Conservation (phyloP, 208 protist species). For the Willaertia magna region DNA sequence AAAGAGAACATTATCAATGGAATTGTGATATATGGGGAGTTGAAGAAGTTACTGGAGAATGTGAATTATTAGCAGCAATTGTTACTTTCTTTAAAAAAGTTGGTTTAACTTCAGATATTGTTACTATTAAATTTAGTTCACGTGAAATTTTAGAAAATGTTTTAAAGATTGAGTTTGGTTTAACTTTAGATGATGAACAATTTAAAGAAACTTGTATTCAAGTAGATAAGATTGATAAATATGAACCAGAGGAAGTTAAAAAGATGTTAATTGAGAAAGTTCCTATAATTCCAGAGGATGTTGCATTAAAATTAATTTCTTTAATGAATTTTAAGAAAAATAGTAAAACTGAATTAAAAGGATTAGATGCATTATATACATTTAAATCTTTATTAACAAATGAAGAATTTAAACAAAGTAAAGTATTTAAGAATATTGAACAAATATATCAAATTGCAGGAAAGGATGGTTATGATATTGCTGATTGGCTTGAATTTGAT, state of each 20-base stretch:
- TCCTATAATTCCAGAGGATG: not conserved
- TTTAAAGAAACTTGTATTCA: slow-evolving; percentile 79
- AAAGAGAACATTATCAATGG: slow-evolving; percentile 89
- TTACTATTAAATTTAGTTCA: slow-evolving; percentile 77
- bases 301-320: not conserved
- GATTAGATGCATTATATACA: not conserved
- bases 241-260: slow-evolving; percentile 44
- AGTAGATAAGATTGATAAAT: slow-evolving; percentile 85
- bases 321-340: not conserved
- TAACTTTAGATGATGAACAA: slow-evolving; percentile 53
- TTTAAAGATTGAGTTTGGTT: slow-evolving; percentile 44
- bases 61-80: slow-evolving; percentile 71
- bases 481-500: slow-evolving; percentile 78
- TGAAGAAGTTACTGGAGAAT: slow-evolving; percentile 64
- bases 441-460: slow-evolving; percentile 53
- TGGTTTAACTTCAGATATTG: slow-evolving; percentile 63
- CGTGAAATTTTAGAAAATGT: slow-evolving; percentile 62
- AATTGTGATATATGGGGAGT: slow-evolving; percentile 91
- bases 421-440: slow-evolving; percentile 59
- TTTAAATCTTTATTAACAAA: not conserved
- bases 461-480: slow-evolving; percentile 70
- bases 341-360: not conserved
- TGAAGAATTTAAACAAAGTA: slow-evolving; percentile 10
- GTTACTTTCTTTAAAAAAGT: slow-evolving; percentile 42
- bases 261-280: not conserved